phyloP scores from a whole-genome alignment of 257 asterid species.

The Lithospermum erythrorhizon region DNA sequence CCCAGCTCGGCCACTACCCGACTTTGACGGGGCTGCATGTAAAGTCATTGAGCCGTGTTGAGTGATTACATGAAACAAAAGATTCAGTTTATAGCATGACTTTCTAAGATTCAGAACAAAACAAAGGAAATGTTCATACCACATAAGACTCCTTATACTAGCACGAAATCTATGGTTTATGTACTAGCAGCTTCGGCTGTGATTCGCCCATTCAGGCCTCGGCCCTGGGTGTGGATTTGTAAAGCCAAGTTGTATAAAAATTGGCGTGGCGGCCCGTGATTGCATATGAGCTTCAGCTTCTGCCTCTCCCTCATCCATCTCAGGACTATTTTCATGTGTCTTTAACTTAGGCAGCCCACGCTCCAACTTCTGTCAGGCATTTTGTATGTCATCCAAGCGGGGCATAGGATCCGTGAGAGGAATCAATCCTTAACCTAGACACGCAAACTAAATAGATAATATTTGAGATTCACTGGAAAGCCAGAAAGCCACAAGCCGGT shows the following conservation, averaged over 20 bases:
- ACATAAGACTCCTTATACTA: background rate
- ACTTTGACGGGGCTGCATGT: too few relatives aligned
- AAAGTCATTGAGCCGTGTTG: too few relatives aligned
- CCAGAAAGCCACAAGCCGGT: background rate
- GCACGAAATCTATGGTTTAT: background rate
- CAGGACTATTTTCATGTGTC: constrained; percentile 77
- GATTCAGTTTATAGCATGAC: background rate
- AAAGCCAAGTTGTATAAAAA: constrained; percentile 82
- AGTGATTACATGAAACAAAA: too few relatives aligned
- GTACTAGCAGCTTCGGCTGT: constrained; percentile 27
- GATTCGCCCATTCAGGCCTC: constrained; percentile 23
- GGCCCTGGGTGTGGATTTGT: constrained; percentile 47
- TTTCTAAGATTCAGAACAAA: background rate
- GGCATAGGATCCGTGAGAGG: background rate
- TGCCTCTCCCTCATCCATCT: constrained; percentile 93
- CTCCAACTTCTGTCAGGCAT: constrained; percentile 49
- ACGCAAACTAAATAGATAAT: background rate
- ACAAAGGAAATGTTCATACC: background rate
- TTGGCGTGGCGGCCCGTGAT: constrained; percentile 62
- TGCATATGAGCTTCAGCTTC: constrained; percentile 61
- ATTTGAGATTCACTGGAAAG: background rate
- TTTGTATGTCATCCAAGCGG: background rate
- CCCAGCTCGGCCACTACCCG: too few relatives aligned
- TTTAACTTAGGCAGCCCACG: constrained; percentile 62
- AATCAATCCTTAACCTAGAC: background rate